A percentile compares a stretch with the other conserved stretches of the same genome.
phyloP scores from a whole-genome alignment of 495 filamentous ascomycete genomes.

The Penicillium silybi region DNA sequence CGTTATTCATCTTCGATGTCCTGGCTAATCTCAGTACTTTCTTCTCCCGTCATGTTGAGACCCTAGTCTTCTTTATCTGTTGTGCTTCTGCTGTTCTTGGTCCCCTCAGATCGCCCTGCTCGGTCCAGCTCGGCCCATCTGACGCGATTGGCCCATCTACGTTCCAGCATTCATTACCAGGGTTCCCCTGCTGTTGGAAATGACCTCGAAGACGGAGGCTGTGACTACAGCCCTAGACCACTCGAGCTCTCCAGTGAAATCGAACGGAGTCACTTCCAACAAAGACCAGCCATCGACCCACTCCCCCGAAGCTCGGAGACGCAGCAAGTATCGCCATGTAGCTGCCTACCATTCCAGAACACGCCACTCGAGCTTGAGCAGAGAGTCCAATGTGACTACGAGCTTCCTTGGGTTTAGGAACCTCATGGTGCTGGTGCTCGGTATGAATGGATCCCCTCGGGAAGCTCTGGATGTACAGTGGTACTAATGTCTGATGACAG shows the following conservation, averaged over 20 bases:
- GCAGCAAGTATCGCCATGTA: conserved; percentile 78
- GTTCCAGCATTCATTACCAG: background rate
- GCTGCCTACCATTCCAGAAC: conserved; percentile 72
- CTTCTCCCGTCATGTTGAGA: background rate
- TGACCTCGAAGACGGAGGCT: conserved; percentile 18
- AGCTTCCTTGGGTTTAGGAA: conserved; percentile 94
- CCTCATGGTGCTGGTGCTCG: conserved; percentile 88
- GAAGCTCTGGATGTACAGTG: background rate
- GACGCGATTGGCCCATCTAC: background rate
- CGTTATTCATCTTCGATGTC: background rate
- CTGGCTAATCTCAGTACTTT: background rate
- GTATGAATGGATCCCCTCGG: conserved; percentile 40
- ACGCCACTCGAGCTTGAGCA: conserved; percentile 77
- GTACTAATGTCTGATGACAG: conserved; percentile 37
- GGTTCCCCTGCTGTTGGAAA: conserved; percentile 3
- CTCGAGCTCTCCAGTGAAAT: background rate
- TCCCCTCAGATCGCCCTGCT: background rate
- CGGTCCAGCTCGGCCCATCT: background rate
- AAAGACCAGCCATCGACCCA: conserved; percentile 1
- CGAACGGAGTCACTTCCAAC: conserved; percentile 5
- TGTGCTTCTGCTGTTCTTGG: background rate
- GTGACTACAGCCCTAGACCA: conserved; percentile 11
- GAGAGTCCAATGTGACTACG: conserved; percentile 66
- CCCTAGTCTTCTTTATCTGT: background rate
- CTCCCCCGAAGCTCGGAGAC: conserved; percentile 14